Percentiles rank a stretch among this genome's conserved stretches.
phyloP scores from a whole-genome alignment of 2,329 filamentous ascomycete genomes.

The Xylariaceae sp. region DNA sequence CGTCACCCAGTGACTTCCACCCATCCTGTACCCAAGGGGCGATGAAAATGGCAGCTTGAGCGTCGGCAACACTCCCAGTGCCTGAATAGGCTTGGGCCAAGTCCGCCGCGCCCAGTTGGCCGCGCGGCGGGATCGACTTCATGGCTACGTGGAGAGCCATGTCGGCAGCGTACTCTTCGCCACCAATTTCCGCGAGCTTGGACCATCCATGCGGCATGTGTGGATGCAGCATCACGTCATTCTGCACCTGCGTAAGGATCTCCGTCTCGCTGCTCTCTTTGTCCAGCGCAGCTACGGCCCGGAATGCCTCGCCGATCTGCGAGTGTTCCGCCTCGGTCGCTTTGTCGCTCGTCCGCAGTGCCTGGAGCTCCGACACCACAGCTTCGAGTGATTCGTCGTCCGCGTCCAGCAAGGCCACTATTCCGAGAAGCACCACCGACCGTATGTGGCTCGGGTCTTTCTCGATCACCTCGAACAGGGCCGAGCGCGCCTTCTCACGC shows the following conservation, averaged over 20 bases:
- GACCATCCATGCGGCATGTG: slow-evolving; percentile 77
- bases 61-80: slow-evolving; percentile 65
- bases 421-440: slow-evolving; percentile 73
- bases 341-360: slow-evolving; percentile 61
- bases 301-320: slow-evolving; percentile 67
- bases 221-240: slow-evolving; percentile 75
- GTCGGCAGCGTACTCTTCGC: slow-evolving; percentile 53
- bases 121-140: slow-evolving; percentile 67
- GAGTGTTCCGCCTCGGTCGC: slow-evolving; percentile 59
- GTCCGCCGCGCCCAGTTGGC: slow-evolving; percentile 61
- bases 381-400: slow-evolving; percentile 76
- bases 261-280: slow-evolving; percentile 44
- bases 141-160: slow-evolving; percentile 79
- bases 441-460: slow-evolving; percentile 68
- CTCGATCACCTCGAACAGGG: slow-evolving; percentile 77
- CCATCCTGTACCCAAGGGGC: slow-evolving; percentile 70
- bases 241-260: slow-evolving; percentile 60
- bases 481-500: slow-evolving; percentile 67
- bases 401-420: slow-evolving; percentile 74
- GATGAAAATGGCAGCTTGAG: slow-evolving; percentile 70
- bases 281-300: slow-evolving; percentile 62
- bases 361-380: slow-evolving; percentile 70
- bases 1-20: slow-evolving; percentile 54
- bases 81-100: slow-evolving; percentile 69
- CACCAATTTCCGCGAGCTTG: slow-evolving; percentile 58